Conservation (phyloP, 2,329 filamentous ascomycete genomes). For the Rugonectria rugulosa region DNA sequence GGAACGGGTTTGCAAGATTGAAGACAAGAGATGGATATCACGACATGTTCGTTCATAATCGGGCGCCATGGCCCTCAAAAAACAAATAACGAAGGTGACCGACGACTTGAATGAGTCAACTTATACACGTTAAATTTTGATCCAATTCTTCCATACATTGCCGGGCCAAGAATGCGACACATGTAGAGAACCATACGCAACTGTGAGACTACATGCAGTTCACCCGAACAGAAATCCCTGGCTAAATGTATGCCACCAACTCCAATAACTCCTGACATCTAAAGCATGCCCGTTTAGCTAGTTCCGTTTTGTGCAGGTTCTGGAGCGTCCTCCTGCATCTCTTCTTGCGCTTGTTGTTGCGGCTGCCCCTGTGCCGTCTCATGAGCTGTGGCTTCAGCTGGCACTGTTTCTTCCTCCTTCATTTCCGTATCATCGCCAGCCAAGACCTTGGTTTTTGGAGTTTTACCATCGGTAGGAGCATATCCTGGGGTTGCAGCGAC, state of each 20-base stretch:
- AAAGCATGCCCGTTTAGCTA: slow-evolving; percentile 35
- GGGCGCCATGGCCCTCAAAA: too few relatives aligned
- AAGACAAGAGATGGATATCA: too few relatives aligned
- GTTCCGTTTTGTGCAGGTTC: slow-evolving; percentile 42
- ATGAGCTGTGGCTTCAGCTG: not conserved
- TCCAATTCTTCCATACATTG: too few relatives aligned
- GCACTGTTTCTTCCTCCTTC: slow-evolving; percentile 51
- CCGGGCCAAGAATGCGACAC: too few relatives aligned
- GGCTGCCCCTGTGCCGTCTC: not conserved
- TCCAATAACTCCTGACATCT: slow-evolving; percentile 47
- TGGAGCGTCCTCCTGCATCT: not conserved
- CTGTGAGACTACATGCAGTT: too few relatives aligned
- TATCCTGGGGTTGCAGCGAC: slow-evolving; percentile 84
- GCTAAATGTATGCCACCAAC: slow-evolving; percentile 30
- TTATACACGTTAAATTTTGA: too few relatives aligned
- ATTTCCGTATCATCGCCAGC: slow-evolving; percentile 69
- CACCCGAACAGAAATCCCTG: slow-evolving; percentile 17
- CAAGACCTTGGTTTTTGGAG: slow-evolving; percentile 71
- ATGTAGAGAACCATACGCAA: too few relatives aligned
- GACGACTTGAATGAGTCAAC: too few relatives aligned
- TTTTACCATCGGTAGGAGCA: slow-evolving; percentile 62
- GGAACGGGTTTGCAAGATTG: too few relatives aligned
- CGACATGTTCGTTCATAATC: too few relatives aligned
- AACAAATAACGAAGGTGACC: too few relatives aligned
- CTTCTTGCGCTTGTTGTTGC: not conserved